Base-by-base conservation (phyloP, 768 basidiomycete species). In the Russula abietina region DNA sequence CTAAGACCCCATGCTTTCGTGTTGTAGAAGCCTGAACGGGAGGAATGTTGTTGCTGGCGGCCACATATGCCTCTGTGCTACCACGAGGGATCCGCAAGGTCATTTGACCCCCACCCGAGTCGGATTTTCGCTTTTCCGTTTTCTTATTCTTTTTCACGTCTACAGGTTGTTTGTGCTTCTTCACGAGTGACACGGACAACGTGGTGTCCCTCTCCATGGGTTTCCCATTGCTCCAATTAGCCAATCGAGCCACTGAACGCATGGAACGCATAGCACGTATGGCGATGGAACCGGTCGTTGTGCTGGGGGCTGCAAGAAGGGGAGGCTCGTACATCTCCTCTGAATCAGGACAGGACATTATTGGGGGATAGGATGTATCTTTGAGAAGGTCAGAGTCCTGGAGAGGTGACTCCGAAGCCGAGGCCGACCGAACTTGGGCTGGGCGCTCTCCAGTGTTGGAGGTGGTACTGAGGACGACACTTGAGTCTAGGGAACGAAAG, bases 221-320 rank as follows among this genome's bases (percentile, higher is more conserved):
- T 70, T 75, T 79, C 59, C 84, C 73, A 68, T 85, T 85, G 26
- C 84, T 82, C 87, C 88, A 88, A 69, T 85, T 86, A 1, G 84
- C 81, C 51, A 91, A 84, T 38, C 84, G 76, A 4, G 90, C 89
- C 46, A 91, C 72, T 2, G 84, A 86, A 30, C 85, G 79, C 67
- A 93, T 84, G 16, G 85, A 87, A 48, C 86, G 79, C 76, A 92
- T 91, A 5, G 90, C 90, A 6, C 90, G 82, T 32, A 91, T 61
- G 0, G 90, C 90, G 48, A 92, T 88, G 0, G 87, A 89, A 33
- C 80, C 83, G 32, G 81, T 80, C 55, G 68, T 39, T 55, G 66
- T 45, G 54, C 48, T 36, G 22, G 68, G 38, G 41, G 63, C 55
- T 4, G 28, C 65, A 16, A 61, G 59, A 28, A 68, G 65, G 10